These are phyloP conservation scores for Toxicodendron radicans DNA, from an alignment of 345 rosid species.

Conservation along the genomic window DNA sequence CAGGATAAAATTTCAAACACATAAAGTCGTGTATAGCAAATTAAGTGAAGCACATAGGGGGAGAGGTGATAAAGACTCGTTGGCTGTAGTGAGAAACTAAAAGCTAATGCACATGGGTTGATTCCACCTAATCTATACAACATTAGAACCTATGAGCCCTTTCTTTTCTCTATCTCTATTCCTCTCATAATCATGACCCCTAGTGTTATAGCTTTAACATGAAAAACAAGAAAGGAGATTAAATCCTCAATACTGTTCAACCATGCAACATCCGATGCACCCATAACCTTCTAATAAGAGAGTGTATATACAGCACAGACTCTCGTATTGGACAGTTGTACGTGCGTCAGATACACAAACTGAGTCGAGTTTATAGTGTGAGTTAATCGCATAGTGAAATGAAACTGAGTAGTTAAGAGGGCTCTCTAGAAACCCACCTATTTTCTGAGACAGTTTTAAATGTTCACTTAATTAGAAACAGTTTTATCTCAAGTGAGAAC, in stretches of 20 bases:
- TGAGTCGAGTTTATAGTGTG: no score
- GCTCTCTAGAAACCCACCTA: no score
- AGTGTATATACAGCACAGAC: no score
- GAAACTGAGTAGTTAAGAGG: no score
- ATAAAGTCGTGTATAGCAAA: not conserved
- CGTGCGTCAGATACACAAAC: no score
- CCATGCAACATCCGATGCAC: not conserved
- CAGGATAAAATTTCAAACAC: not conserved
- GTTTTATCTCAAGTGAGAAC: not conserved
- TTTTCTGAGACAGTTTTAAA: no score
- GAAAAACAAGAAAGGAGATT: no score
- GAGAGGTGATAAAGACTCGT: constrained; percentile 9
- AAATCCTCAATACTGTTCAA: not conserved
- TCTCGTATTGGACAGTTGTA: no score
- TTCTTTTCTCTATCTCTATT: not conserved
- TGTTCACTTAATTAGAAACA: no score
- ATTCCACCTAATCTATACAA: not conserved
- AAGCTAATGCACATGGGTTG: constrained; percentile 11
- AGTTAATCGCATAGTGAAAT: not conserved
- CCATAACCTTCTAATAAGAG: no score
- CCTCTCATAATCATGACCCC: not conserved
- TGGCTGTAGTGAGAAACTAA: not conserved
- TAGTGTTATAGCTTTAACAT: not conserved
- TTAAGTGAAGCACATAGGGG: not conserved
- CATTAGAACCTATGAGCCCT: not conserved